These are phyloP conservation scores for Lagenaria siceraria DNA, from an alignment of 306 rosid genomes.

Conservation along the genomic window DNA sequence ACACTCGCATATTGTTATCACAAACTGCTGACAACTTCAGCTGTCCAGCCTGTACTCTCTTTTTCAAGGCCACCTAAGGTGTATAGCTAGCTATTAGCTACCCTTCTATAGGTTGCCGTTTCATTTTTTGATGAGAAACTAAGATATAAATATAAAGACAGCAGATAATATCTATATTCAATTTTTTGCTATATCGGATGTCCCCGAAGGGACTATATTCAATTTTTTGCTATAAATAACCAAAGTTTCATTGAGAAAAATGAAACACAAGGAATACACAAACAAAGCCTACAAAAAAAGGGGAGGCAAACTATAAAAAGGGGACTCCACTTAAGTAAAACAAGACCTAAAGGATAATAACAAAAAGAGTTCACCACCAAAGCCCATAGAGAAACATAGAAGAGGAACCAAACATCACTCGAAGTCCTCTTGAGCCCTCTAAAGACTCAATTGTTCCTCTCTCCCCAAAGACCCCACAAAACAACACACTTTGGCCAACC, in stretches of 20 bases:
- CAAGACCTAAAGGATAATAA: not conserved
- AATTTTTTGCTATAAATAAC: not conserved
- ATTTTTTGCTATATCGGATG: no score
- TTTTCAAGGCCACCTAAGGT: not conserved
- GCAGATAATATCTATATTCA: not conserved
- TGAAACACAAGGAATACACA: not conserved
- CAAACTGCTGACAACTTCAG: not conserved
- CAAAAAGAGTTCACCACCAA: not conserved
- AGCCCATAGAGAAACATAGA: not conserved
- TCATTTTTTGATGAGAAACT: not conserved
- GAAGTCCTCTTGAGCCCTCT: not conserved
- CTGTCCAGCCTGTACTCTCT: not conserved
- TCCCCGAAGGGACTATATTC: no score
- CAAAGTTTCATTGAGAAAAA: not conserved
- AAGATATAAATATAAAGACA: not conserved
- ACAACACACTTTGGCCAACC: no score
- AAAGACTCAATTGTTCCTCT: no score
- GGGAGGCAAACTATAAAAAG: not conserved
- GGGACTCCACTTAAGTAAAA: not conserved
- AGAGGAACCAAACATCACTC: not conserved
- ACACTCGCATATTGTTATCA: not conserved
- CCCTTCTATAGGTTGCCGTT: not conserved
- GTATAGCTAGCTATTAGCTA: not conserved
- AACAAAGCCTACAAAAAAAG: not conserved
- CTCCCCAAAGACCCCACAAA: no score